Evolutionary conservation across 2,329 filamentous ascomycete genomes (phyloP), one percentile per base, ranked within the genome.

Genomic region (Plectosphaerella plurivora): DNA sequence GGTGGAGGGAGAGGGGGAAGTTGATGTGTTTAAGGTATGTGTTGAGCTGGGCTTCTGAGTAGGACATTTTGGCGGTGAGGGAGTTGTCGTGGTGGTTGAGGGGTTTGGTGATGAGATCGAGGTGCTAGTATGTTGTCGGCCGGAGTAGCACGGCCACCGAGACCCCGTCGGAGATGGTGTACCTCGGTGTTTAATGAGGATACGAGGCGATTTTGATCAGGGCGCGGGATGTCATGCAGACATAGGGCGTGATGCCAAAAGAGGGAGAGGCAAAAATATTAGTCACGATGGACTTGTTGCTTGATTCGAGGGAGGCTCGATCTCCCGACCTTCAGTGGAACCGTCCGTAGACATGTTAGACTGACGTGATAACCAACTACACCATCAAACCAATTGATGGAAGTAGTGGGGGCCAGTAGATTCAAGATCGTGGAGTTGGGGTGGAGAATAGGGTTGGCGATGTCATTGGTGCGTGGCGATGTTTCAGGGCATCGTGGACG

Each of bases 341-440:
- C 35, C 46, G 20, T 33, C 16, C 44, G 9, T 48, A 16, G 46
- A 36, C 33, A 42, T 66, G 70, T 74, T 74, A 74, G 69, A 73
- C 71, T 73, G 68, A 74, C 67, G 72, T 73, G 71, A 74, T 74
- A 73, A 74, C 71, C 72, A 73, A 73, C 71, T 67, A 66, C 64
- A 65, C 63, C 62, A 66, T 52, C 51, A 37, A 49, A 49, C 48
- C 48, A 24, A 24, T 25, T 41, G 47, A 41, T 28, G 16, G 16
- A 10, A 12, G 7, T 5, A 5, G 28, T 3, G 9, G 28, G 11
- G 11, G 11, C 9, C 9, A 5, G 4, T 12, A 33, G 28, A 33
- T 2, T 12, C 28, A 33, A 10, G 11, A 12, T 33, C 22, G 22
- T 22, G 22, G 22, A 22, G 22, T 22, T 22, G 22, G 22, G 22